These are phyloP conservation scores for Ustilago shanxiensis DNA, from an alignment of 1,284 basidiomycete species.

Conservation along the genomic window DNA sequence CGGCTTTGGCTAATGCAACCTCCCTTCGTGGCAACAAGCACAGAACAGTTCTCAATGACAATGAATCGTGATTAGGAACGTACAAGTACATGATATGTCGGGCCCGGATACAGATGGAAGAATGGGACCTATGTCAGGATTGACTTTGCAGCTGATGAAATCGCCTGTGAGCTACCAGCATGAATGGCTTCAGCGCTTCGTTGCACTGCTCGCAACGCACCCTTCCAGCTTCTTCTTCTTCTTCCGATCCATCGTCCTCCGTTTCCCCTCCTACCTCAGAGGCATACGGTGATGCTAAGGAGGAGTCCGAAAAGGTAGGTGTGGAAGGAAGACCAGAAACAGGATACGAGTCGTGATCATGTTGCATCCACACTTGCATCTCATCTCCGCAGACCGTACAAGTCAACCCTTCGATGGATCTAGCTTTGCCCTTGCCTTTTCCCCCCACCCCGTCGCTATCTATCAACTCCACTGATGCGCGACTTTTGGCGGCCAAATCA, in stretches of 20 bases:
- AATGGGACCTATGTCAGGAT: background rate
- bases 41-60: no score
- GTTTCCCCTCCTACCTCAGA: background rate
- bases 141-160: conserved; percentile 28
- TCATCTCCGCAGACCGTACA: conserved; percentile 38
- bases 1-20: no score
- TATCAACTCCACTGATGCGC: background rate
- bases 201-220: conserved; percentile 23
- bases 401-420: background rate
- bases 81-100: background rate
- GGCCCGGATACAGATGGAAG: background rate
- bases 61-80: no score
- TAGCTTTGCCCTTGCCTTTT: conserved; percentile 11
- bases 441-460: background rate
- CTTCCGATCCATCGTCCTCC: background rate
- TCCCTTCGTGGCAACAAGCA: no score
- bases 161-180: conserved; percentile 25
- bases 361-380: conserved; percentile 61
- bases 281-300: background rate
- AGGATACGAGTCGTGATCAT: conserved; percentile 60
- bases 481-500: background rate
- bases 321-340: conserved; percentile 34
- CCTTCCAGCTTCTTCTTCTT: conserved; percentile 6
- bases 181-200: conserved; percentile 23
- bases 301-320: background rate